These are phyloP conservation scores for Solidago caesia DNA, from an alignment of 129 eudicot genomes.

Conservation along the genomic window DNA sequence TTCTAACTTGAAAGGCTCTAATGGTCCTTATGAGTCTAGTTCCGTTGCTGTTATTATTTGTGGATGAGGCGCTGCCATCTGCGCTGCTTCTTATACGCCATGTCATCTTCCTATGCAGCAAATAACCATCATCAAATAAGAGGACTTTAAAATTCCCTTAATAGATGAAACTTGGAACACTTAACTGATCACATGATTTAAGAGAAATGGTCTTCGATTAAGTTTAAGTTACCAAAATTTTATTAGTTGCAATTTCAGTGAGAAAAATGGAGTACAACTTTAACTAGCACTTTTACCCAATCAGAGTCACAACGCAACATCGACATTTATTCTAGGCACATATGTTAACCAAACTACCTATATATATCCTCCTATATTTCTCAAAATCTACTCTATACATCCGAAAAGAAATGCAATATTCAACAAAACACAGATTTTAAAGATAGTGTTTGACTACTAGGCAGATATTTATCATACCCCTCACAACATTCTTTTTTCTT, in stretches of 20 bases:
- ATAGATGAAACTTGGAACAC: not conserved
- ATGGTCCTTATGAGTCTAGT: slow-evolving; percentile 61
- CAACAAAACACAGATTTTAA: not conserved
- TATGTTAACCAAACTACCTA: no score
- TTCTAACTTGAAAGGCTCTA: slow-evolving; percentile 44
- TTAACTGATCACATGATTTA: not conserved
- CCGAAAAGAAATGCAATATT: not conserved
- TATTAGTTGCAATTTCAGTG: no score
- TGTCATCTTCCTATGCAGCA: slow-evolving; percentile 47
- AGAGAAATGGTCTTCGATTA: not conserved
- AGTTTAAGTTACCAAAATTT: no score
- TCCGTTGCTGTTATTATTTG: slow-evolving; percentile 40
- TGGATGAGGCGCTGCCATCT: slow-evolving; percentile 47
- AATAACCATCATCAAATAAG: not conserved
- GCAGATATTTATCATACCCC: no score
- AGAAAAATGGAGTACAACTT: no score
- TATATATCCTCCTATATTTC: not conserved
- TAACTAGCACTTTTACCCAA: no score
- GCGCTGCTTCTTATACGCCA: slow-evolving; percentile 59
- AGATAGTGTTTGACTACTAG: not conserved
- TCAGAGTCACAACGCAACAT: no score
- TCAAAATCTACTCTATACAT: not conserved
- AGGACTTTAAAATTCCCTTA: not conserved
- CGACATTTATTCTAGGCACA: no score
- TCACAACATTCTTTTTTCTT: no score